A percentile compares a stretch with the other conserved stretches of the same genome.
These are phyloP conservation scores for Canavalia ensiformis DNA, from an alignment of 306 rosid species.

Conservation along the genomic window DNA sequence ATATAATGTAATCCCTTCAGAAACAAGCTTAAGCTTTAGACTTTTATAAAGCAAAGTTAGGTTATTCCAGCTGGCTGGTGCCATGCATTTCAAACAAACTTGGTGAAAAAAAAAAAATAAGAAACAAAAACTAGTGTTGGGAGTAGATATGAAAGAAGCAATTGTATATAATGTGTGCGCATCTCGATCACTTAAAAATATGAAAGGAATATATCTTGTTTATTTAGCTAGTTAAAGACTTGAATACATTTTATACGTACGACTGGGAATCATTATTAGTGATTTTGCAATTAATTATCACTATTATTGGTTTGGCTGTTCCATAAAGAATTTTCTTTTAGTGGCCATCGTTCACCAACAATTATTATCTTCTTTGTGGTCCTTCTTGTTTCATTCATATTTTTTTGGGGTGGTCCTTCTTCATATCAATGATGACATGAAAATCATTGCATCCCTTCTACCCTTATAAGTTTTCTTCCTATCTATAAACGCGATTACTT, in stretches of 20 bases:
- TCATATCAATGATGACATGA: conserved; percentile 48
- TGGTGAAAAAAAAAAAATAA: no score
- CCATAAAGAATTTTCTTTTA: conserved; percentile 25
- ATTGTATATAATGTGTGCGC: conserved; percentile 9
- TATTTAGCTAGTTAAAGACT: conserved; percentile 5
- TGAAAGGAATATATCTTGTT: conserved; percentile 34
- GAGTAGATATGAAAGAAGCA: conserved; percentile 17
- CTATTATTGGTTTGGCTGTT: conserved; percentile 45
- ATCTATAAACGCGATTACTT: conserved; percentile 14
- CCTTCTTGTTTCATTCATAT: conserved; percentile 40
- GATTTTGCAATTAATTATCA: conserved; percentile 39
- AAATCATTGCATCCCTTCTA: conserved; percentile 48
- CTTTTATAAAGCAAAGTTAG: not conserved
- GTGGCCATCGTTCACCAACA: conserved; percentile 34
- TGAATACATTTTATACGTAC: not conserved
- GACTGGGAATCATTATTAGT: conserved; percentile 30
- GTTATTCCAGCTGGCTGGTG: conserved; percentile 21
- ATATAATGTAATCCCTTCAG: not conserved
- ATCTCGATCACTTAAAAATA: conserved; percentile 8
- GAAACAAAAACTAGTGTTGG: not conserved
- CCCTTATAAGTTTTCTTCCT: conserved; percentile 7
- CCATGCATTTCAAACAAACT: not conserved
- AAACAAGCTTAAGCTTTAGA: not conserved
- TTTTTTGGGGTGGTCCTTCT: conserved; percentile 48
- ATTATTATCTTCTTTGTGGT: conserved; percentile 48